These are phyloP conservation scores for Basipetospora sp. DNA, from an alignment of 2,329 filamentous ascomycete species.

Conservation along the genomic window DNA sequence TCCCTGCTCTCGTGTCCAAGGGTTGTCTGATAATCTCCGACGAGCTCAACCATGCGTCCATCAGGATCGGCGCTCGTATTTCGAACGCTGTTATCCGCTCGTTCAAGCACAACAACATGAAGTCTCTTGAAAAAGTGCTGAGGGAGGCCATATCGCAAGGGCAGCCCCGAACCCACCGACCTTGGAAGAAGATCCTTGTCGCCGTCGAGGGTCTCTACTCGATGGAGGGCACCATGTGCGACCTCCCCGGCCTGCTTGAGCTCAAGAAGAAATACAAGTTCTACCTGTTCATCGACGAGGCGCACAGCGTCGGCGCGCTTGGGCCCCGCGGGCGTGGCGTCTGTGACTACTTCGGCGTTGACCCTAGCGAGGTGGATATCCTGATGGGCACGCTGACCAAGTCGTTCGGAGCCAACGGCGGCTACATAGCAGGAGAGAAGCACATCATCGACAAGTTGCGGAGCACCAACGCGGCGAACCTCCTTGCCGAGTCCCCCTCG, in stretches of 20 bases:
- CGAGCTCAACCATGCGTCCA: constrained; percentile 94
- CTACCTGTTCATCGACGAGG: constrained; percentile 87
- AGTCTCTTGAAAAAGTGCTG: constrained; percentile 67
- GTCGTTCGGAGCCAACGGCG: constrained; percentile 94
- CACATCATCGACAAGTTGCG: constrained; percentile 83
- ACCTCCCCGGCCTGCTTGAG: constrained; percentile 74
- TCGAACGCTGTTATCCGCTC: constrained; percentile 90
- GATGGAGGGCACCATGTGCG: constrained; percentile 98
- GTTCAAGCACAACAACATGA: constrained; percentile 97
- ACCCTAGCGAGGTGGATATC: constrained; percentile 77
- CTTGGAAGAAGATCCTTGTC: constrained; percentile 97
- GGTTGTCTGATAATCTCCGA: constrained; percentile 91
- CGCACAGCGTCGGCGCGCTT: constrained; percentile 86
- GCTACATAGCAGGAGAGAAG: constrained; percentile 83
- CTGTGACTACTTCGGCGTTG: constrained; percentile 91
- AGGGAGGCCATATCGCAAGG: constrained; percentile 91
- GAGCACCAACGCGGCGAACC: constrained; percentile 68
- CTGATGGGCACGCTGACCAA: constrained; percentile 98
- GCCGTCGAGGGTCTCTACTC: constrained; percentile 95
- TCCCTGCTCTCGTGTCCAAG: constrained; percentile 83
- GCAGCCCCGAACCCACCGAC: constrained; percentile 91
- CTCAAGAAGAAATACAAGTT: constrained; percentile 97
- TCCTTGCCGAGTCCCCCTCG: constrained; percentile 74
- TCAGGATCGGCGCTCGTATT: constrained; percentile 83
- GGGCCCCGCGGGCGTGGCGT: constrained; percentile 81